Base-by-base conservation (phyloP, 2,329 filamentous ascomycete species). In the Aureobasidium melanogenum region DNA sequence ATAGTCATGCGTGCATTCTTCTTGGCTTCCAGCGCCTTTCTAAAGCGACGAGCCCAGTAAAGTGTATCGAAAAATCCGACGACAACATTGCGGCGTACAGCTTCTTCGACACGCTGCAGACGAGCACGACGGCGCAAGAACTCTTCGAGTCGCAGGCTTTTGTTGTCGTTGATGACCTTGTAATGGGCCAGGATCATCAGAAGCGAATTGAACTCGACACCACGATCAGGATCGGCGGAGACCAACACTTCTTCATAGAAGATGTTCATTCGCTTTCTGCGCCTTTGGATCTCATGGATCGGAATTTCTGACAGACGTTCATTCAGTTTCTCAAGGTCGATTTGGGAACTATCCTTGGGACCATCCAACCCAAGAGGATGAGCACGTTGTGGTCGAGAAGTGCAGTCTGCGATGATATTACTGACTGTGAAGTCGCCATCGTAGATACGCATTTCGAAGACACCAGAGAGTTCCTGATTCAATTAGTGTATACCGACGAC, bases 171-270 rank as follows among this genome's bases (percentile, higher is more conserved):
- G 72, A 99, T 99, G 70, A 99, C 91, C 70, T 97, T 99, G 80
- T 99, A 96, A 74, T 99, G 94, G 36, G 95, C 93, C 62, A 99
- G 80, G 63, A 96, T 95, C 88, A 99, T 94, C 56, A 99, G 80
- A 24, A 97, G 88, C 7, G 88, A 87, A 3, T 91, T 94, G 73
- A 99, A 99, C 0, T 89, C 88, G 63, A 99, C 95, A 51, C 94
- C 94, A 64, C 84, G 84, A 69, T 95, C 90, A 0, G 88, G 88
- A 72, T 99, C 92, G 5, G 92, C 91, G 5, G 91, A 93, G 6
- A 97, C 91, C 73, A 97, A 84, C 22, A 97, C 89, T 76, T 99
- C 95, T 74, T 97, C 92, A 70, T 91, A 99, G 74, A 99, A 99
- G n/a, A 88, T 82, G 68, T 96, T 96, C 79, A 95, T 93, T 44